These are phyloP conservation scores for Neurospora sp. DNA, from an alignment of 2,329 filamentous ascomycete species.

Conservation along the genomic window DNA sequence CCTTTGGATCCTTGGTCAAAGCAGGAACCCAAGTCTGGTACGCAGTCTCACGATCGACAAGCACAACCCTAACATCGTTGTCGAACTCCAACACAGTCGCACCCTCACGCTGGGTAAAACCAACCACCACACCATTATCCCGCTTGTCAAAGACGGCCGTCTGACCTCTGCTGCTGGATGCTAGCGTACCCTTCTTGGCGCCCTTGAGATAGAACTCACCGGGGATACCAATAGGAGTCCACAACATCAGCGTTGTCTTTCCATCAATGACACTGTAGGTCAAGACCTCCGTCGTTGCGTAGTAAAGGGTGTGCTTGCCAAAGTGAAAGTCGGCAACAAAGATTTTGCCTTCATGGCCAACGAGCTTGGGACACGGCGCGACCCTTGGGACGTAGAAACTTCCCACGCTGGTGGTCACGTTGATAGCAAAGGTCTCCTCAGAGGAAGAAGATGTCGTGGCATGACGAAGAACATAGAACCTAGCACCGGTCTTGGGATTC, in stretches of 20 bases:
- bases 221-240: not conserved
- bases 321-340: constrained; percentile 43
- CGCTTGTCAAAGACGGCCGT: not conserved
- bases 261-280: constrained; percentile 36
- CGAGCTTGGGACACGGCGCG: constrained; percentile 24
- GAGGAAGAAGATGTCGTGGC: not conserved
- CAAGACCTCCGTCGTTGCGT: constrained; percentile 40
- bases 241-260: constrained; percentile 14
- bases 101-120: constrained; percentile 37
- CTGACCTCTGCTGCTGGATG: constrained; percentile 27
- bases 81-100: constrained; percentile 37
- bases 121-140: constrained; percentile 17
- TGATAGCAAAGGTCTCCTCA: not conserved
- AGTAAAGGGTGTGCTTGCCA: constrained; percentile 36
- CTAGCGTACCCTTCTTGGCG: constrained; percentile 40
- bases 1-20: constrained; percentile 32
- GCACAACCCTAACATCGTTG: constrained; percentile 38
- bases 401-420: constrained; percentile 34
- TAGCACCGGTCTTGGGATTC: constrained; percentile 39
- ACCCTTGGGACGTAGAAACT: constrained; percentile 32
- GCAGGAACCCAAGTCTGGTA: constrained; percentile 48
- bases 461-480: constrained; percentile 35
- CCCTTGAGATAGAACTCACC: constrained; percentile 32
- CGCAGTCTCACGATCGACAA: constrained; percentile 42
- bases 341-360: constrained; percentile 44